Conservation (phyloP, 2,329 filamentous ascomycete species). For the Seiridium cupressi region DNA sequence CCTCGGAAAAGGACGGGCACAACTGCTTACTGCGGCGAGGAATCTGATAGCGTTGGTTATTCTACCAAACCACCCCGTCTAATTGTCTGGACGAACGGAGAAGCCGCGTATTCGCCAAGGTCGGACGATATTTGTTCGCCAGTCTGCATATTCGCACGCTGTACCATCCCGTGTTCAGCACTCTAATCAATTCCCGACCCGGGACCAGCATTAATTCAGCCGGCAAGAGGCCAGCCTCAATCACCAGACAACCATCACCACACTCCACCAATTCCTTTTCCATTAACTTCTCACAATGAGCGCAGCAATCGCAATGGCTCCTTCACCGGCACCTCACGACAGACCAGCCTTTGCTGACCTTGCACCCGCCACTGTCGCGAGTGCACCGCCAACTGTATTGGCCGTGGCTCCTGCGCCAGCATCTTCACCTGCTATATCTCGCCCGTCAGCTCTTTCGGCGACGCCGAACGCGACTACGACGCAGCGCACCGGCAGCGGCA, state of each 20-base stretch:
- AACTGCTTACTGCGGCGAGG: too few species aligned
- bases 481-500: slow-evolving; percentile 52
- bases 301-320: slow-evolving; percentile 67
- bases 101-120: background rate
- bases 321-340: slow-evolving; percentile 66
- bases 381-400: slow-evolving; percentile 22
- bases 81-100: background rate
- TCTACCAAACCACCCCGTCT: background rate
- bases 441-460: slow-evolving; percentile 36
- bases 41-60: background rate
- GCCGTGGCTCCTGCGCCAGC: slow-evolving; percentile 28
- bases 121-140: background rate
- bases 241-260: slow-evolving; percentile 12
- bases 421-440: slow-evolving; percentile 44
- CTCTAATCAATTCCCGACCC: slow-evolving; percentile 17
- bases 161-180: background rate
- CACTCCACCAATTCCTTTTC: slow-evolving; percentile 10
- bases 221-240: slow-evolving; percentile 24
- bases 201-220: slow-evolving; percentile 25
- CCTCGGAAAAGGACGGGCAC: too few species aligned
- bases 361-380: slow-evolving; percentile 42
- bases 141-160: background rate
- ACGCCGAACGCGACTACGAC: slow-evolving; percentile 37
- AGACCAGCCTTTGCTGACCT: slow-evolving; percentile 52
- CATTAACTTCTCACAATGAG: slow-evolving; percentile 51